Evolutionary conservation across 1,139 yeast species (phyloP).

Genomic region (Geotrichum aggregatum): DNA sequence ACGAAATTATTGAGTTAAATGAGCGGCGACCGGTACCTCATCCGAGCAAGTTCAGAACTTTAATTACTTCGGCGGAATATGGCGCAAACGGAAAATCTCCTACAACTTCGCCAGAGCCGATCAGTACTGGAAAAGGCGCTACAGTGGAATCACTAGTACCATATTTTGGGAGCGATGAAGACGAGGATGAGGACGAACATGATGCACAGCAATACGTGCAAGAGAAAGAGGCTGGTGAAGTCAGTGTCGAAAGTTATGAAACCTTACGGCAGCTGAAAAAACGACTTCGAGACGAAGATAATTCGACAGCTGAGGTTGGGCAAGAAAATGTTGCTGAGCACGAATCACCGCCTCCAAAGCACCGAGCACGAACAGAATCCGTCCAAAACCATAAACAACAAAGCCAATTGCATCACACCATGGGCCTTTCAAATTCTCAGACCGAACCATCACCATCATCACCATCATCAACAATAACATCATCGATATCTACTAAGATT

Average conservation of each 20-base stretch:
- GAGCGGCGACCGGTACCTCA: neutral
- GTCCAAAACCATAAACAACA: neutral
- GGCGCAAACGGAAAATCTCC: constrained; percentile 11
- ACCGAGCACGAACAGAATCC: neutral
- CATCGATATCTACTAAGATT: too few species aligned
- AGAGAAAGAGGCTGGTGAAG: too few species aligned
- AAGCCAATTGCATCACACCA: too few species aligned
- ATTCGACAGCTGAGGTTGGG: too few species aligned
- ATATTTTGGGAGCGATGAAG: constrained; percentile 17
- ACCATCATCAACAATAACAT: neutral
- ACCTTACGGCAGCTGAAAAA: too few species aligned
- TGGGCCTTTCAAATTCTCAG: too few species aligned
- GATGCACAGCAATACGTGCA: neutral
- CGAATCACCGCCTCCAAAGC: neutral
- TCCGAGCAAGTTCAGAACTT: constrained; percentile 2
- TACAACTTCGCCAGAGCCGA: constrained; percentile 7
- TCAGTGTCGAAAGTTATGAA: too few species aligned
- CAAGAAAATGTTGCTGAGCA: neutral
- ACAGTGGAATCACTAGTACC: constrained; percentile 12
- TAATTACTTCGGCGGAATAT: neutral
- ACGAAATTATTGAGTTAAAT: constrained; percentile 1
- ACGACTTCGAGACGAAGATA: too few species aligned
- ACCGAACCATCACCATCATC: neutral
- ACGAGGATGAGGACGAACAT: neutral
- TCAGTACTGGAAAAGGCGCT: too few species aligned